Base-by-base conservation (phyloP, 345 rosid species). In the Isatis tinctoria region DNA sequence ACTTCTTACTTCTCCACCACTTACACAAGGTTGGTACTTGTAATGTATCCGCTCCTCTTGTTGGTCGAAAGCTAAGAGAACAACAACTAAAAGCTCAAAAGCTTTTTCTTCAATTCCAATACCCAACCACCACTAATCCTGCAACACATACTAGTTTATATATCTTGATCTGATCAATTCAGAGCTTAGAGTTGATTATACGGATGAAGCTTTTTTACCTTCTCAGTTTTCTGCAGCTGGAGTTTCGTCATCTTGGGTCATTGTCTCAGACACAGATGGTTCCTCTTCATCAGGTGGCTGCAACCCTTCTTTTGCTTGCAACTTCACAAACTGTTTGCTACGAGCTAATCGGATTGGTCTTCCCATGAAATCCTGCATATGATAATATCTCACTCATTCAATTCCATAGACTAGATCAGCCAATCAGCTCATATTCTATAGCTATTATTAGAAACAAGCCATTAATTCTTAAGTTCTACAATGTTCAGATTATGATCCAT, bases 281-380 rank as follows among this genome's bases (percentile, higher is more conserved):
- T 79, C 76, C 53, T 83, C 83, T 14, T 79, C 78, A 10, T 75
- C 74, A 14, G 69, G 59, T 39, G 87, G 66, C 66, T 72, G 85
- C 43, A 78, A 65, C 69, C 72, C 70, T 54, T 85, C 87, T 73
- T 82, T 73, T 69, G 76, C 78, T 69, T 53, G 81, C 67, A 75
- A 64, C 78, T 84, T 89, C 48, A 85, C 88, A 77, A 92, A 89
- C 73, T 87, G 97, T 85, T 78, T 82, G 83, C 97, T 83, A 11
- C 83, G 85, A 58, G 87, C 87, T 56, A 89, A 83, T 74, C 93
- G 79, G 64, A 92, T 62, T 54, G 86, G 89, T 60, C 93, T 84
- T 72, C 92, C 96, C 86, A 81, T 81, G 36, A 92, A 85, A 17
- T 64, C 74, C 97, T 92, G 83, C 36, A 35, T 54, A 35, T 39